Evolutionary conservation across 176 grass and related monocot species (phyloP).

Genomic region (Eremochloa ophiuroides): DNA sequence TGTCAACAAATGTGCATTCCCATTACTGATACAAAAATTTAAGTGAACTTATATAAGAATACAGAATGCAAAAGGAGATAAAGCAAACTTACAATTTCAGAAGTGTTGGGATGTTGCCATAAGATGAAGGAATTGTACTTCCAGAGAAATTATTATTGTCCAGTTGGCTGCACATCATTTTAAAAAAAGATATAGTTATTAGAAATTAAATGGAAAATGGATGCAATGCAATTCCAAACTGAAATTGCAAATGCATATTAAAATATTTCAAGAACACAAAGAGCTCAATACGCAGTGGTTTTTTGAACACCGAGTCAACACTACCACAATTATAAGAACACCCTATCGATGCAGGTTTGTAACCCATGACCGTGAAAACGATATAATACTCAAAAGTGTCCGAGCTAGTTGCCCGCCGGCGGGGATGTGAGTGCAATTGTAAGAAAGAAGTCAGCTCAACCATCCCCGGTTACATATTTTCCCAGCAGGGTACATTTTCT

Average conservation of each 20-base stretch:
- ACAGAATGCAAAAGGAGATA: slow-evolving; percentile 8
- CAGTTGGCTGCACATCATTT: slow-evolving; percentile 57
- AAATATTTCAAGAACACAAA: slow-evolving; percentile 7
- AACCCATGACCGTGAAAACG: background rate
- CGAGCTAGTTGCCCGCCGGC: background rate
- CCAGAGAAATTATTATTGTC: slow-evolving; percentile 97
- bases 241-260: background rate
- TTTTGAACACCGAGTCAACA: background rate
- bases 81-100: slow-evolving; percentile 75
- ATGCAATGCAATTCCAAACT: background rate
- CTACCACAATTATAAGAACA: background rate
- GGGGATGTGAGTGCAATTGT: background rate
- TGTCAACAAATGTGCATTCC: background rate
- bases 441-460: background rate
- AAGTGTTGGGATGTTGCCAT: slow-evolving; percentile 63
- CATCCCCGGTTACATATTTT: background rate
- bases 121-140: slow-evolving; percentile 71
- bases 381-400: background rate
- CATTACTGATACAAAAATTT: background rate
- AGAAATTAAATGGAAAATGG: background rate
- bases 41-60: background rate
- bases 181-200: slow-evolving; percentile 24
- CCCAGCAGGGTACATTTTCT: background rate
- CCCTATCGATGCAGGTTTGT: background rate
- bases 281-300: background rate